Conservation (phyloP, 768 basidiomycete species). For the Lanmaoa rubissima region DNA sequence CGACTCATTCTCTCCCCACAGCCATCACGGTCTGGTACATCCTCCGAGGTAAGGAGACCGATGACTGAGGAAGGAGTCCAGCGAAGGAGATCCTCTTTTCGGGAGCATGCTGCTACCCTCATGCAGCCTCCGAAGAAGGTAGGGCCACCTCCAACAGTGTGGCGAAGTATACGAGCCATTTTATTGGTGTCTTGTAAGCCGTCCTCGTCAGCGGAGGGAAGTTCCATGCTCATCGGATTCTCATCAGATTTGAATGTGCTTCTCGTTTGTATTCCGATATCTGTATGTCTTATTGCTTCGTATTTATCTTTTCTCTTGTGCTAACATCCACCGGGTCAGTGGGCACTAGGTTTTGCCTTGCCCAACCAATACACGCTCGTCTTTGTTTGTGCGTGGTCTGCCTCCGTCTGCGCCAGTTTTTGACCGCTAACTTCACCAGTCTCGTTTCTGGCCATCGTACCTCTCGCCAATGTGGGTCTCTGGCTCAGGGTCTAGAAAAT, state of each 20-base stretch:
- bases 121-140: slow-evolving; percentile 37
- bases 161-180: slow-evolving; percentile 52
- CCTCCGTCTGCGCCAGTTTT: not conserved
- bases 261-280: slow-evolving; percentile 68
- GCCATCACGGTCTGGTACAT: not conserved
- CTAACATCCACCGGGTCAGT: slow-evolving; percentile 41
- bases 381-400: slow-evolving; percentile 61
- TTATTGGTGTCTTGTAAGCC: slow-evolving; percentile 56
- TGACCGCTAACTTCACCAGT: slow-evolving; percentile 39
- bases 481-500: not conserved
- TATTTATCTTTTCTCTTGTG: not conserved
- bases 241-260: slow-evolving; percentile 65
- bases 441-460: slow-evolving; percentile 80
- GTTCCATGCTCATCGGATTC: slow-evolving; percentile 1
- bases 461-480: slow-evolving; percentile 65
- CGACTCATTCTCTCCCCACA: slow-evolving; percentile 4
- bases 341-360: slow-evolving; percentile 66
- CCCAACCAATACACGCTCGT: slow-evolving; percentile 55
- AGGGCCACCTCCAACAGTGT: slow-evolving; percentile 44
- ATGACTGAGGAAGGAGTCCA: not conserved
- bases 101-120: slow-evolving; percentile 29
- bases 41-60: slow-evolving; percentile 13
- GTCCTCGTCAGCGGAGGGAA: not conserved
- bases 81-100: slow-evolving; percentile 10
- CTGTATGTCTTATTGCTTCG: slow-evolving; percentile 38